Conservation (phyloP, 768 basidiomycete genomes). For the Mycena amicta region DNA sequence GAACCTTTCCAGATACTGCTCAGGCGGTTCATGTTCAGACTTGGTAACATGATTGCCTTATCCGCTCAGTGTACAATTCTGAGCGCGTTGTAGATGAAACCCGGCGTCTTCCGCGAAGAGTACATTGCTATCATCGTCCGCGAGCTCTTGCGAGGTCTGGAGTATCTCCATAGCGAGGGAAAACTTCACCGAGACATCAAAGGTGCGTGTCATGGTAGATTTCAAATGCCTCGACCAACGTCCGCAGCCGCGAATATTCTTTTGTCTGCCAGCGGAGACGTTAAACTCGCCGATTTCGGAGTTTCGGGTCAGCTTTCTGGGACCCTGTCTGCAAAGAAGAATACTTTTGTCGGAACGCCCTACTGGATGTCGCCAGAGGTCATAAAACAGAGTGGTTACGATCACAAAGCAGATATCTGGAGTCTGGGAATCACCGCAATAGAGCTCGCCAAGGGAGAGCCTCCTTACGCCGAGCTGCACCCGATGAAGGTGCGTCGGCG, state of each 20-base stretch:
- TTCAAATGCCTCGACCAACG: background rate
- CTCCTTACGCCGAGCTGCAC: slow-evolving; percentile 96
- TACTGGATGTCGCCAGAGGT: slow-evolving; percentile 99
- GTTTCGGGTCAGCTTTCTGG: slow-evolving; percentile 97
- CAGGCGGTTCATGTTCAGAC: slow-evolving; percentile 97
- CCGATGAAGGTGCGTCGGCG: slow-evolving; percentile 86
- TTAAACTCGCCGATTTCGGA: slow-evolving; percentile 98
- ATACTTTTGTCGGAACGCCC: slow-evolving; percentile 96
- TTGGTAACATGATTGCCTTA: slow-evolving; percentile 55
- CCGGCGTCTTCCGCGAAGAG: slow-evolving; percentile 96
- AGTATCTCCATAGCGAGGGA: slow-evolving; percentile 94
- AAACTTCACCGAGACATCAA: slow-evolving; percentile 99
- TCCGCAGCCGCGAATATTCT: slow-evolving; percentile 88
- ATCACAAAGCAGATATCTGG: slow-evolving; percentile 99
- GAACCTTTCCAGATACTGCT: slow-evolving; percentile 73
- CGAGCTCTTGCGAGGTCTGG: slow-evolving; percentile 88
- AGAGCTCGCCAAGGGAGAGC: slow-evolving; percentile 96
- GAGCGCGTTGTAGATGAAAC: slow-evolving; percentile 78
- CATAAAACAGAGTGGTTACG: slow-evolving; percentile 99
- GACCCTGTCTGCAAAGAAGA: slow-evolving; percentile 92
- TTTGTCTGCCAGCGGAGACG: slow-evolving; percentile 88
- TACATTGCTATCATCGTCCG: slow-evolving; percentile 97
- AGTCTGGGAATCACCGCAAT: slow-evolving; percentile 96
- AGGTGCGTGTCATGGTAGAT: slow-evolving; percentile 49
- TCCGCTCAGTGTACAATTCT: slow-evolving; percentile 14